Base-by-base conservation (phyloP, 306 rosid genomes). In the Prunus dulcis region DNA sequence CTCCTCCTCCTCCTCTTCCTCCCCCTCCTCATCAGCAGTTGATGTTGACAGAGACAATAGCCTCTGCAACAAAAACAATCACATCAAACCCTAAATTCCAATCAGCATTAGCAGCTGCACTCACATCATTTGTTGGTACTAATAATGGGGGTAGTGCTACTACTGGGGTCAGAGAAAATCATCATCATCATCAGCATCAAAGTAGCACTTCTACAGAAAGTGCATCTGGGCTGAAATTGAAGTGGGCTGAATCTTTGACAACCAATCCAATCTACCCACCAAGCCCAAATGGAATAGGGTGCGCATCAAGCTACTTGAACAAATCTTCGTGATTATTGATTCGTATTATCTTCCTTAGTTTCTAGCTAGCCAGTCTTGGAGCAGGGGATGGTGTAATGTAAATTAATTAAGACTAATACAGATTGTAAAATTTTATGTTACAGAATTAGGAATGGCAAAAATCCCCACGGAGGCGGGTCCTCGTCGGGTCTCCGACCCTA, bases 21-120 rank as follows among this genome's bases (percentile, higher is more conserved):
- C 15, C 58, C 52, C 53, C 77, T 65, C 80, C 74, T 57, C 25
- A 69, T 25, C 66, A 72, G 25, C 78, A 46, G 10, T 80, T 75
- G 51, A 69, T 80, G 58, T 45, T 73, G 11, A 83, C 87, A 1
- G 90, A 90, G 27, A 79, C 89, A 15, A 82, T 92, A 56, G 87
- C 98, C 22, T 93, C 99, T 15, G 97, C 99, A 32, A 92, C 99
- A 1, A 91, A 91, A 81, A 93, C 87, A 12, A 96, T 92, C 66
- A 85, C 97, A 0, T 77, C 90, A 1, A 91, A 96, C 82, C 98
- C 99, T 0, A 87, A 72, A 20, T 96, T 96, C 75, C 98, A 88
- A 49, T 89, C 99, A 6, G 99, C 92, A n/a, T 86, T 96, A 65
- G 97, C 93, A 0, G 93, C 91, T 12, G 98, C 98, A 0, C 86